Conservation (phyloP, 345 rosid species). For the Melastoma malabathricum region DNA sequence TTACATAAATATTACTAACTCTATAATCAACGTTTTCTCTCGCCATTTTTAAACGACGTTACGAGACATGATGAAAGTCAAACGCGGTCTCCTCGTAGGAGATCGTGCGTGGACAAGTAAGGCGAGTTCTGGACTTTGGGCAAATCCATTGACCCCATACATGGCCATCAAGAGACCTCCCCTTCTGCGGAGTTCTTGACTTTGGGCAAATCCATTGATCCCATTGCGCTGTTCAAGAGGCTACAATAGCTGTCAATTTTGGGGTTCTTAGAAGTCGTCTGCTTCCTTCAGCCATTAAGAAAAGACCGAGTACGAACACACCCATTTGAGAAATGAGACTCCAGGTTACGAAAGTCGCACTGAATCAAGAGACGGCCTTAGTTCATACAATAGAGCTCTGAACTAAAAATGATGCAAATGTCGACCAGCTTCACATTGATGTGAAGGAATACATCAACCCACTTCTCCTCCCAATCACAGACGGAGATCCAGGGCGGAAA, state of each 20-base stretch:
- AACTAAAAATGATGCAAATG: constrained; percentile 63
- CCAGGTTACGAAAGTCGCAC: constrained; percentile 39
- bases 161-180: constrained; percentile 80
- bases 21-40: no score
- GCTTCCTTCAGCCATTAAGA: constrained; percentile 64
- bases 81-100: no score
- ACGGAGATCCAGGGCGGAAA: constrained; percentile 73
- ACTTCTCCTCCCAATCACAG: constrained; percentile 76
- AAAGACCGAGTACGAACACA: constrained; percentile 41
- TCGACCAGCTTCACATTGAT: constrained; percentile 83
- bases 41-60: no score
- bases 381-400: constrained; percentile 58
- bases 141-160: constrained; percentile 78
- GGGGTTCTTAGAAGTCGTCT: constrained; percentile 39
- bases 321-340: constrained; percentile 30
- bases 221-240: constrained; percentile 36
- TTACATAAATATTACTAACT: no score
- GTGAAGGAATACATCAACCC: constrained; percentile 85
- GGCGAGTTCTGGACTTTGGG: no score
- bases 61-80: no score
- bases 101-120: no score
- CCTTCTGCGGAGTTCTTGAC: constrained; percentile 77
- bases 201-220: constrained; percentile 52
- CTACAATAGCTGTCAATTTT: constrained; percentile 40
- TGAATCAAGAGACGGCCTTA: constrained; percentile 76